A percentile compares a stretch with the other conserved stretches of the same genome.
Conservation (phyloP, 228 moss, liverwort and hornwort species). For the Sphagnum magellanicum region DNA sequence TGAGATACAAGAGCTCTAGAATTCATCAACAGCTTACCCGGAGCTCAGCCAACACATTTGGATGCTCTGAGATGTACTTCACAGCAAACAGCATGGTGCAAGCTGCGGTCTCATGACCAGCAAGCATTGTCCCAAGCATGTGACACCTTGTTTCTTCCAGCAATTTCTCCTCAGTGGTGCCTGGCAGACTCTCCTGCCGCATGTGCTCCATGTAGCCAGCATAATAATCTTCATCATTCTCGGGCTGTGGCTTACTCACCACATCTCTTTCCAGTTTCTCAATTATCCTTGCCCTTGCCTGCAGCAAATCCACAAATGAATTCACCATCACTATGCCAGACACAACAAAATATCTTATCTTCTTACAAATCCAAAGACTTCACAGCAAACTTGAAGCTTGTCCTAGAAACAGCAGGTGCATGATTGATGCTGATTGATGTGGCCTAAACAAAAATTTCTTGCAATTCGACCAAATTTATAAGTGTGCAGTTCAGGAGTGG, state of each 20-base stretch:
- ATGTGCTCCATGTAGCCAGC: constrained; percentile 12
- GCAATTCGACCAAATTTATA: too few species aligned
- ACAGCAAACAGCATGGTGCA: constrained; percentile 20
- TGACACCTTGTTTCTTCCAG: constrained; percentile 12
- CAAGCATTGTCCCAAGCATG: constrained; percentile 15
- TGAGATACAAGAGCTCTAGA: neutral
- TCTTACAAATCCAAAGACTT: too few species aligned
- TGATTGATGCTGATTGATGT: too few species aligned
- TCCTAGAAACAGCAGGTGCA: too few species aligned
- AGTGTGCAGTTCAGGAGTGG: too few species aligned
- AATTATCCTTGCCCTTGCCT: constrained; percentile 10
- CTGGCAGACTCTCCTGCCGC: constrained; percentile 10
- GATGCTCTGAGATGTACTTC: constrained; percentile 7
- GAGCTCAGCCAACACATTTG: constrained; percentile 6
- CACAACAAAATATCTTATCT: too few species aligned
- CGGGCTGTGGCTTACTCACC: constrained; percentile 7
- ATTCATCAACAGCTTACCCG: constrained; percentile 3
- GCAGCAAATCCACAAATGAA: neutral
- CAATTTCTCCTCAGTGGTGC: constrained; percentile 7
- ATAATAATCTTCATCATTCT: constrained; percentile 18
- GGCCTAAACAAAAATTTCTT: too few species aligned
- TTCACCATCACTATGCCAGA: too few species aligned
- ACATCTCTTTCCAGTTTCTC: constrained; percentile 19
- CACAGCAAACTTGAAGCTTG: too few species aligned
- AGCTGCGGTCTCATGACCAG: constrained; percentile 12